These are phyloP conservation scores for Thielaviopsis punctulata DNA, from an alignment of 2,329 filamentous ascomycete genomes.

Conservation along the genomic window DNA sequence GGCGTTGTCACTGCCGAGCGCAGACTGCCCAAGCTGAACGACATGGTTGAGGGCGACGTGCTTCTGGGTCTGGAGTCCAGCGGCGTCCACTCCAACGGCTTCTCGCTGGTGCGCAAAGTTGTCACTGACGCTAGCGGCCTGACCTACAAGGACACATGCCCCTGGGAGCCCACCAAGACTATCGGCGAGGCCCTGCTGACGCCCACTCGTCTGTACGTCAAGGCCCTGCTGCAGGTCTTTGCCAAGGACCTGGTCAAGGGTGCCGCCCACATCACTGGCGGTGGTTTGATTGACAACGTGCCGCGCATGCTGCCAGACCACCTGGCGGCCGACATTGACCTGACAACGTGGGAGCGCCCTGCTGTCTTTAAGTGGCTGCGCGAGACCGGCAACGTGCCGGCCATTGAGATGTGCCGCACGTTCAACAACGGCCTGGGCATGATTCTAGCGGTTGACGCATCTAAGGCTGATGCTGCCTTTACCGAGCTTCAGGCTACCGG, in stretches of 20 bases:
- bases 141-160: constrained; percentile 52
- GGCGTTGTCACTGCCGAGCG: constrained; percentile 57
- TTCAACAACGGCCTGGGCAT: constrained; percentile 95
- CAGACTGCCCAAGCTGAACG: constrained; percentile 56
- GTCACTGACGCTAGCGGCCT: constrained; percentile 51
- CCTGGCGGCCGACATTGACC: constrained; percentile 68
- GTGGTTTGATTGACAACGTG: constrained; percentile 83
- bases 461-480: constrained; percentile 43
- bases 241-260: constrained; percentile 60
- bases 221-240: constrained; percentile 51
- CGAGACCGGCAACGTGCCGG: constrained; percentile 48
- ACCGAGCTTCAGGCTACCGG: constrained; percentile 45
- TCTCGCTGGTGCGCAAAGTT: constrained; percentile 87
- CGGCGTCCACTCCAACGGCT: constrained; percentile 91
- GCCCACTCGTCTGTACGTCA: constrained; percentile 89
- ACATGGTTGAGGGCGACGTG: constrained; percentile 69
- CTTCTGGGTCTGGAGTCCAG: constrained; percentile 72
- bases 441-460: constrained; percentile 62
- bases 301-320: constrained; percentile 74
- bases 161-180: constrained; percentile 49
- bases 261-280: constrained; percentile 91
- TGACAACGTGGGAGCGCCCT: constrained; percentile 56
- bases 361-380: constrained; percentile 80
- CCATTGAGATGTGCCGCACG: constrained; percentile 70
- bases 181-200: constrained; percentile 68